Evolutionary conservation across 2,329 filamentous ascomycete genomes (phyloP).

Genomic region (Scolecobasidium constrictum): DNA sequence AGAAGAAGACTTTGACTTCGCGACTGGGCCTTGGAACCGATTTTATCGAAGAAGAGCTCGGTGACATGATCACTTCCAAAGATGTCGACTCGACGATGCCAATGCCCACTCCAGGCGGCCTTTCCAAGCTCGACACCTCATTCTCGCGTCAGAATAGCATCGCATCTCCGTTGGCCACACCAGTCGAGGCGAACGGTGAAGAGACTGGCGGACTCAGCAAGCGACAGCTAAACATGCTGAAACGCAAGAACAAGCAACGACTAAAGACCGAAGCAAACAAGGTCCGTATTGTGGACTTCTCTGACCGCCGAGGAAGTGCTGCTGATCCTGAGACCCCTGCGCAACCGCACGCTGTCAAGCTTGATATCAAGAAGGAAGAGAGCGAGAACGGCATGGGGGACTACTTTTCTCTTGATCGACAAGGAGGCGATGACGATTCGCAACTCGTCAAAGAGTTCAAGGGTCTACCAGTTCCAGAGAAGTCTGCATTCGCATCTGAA

Average conservation of each 20-base stretch:
- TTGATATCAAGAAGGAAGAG: constrained; percentile 46
- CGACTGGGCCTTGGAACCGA: constrained; percentile 78
- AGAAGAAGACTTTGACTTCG: constrained; percentile 77
- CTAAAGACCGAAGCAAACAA: constrained; percentile 85
- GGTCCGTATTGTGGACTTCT: constrained; percentile 79
- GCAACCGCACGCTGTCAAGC: constrained; percentile 47
- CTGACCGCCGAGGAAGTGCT: constrained; percentile 52
- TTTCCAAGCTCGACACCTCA: constrained; percentile 41
- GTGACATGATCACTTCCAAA: constrained; percentile 60
- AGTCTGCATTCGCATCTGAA: constrained; percentile 74
- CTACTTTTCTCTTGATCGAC: constrained; percentile 81
- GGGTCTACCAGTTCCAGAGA: constrained; percentile 67
- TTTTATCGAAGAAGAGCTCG: constrained; percentile 76
- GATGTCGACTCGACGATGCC: constrained; percentile 33
- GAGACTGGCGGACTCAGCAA: constrained; percentile 59
- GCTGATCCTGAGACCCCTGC: constrained; percentile 46
- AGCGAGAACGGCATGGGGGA: constrained; percentile 62
- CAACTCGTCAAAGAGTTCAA: constrained; percentile 96
- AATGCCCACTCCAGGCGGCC: constrained; percentile 14
- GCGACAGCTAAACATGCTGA: constrained; percentile 85
- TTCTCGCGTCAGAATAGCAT: constrained; percentile 34
- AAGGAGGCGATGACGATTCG: constrained; percentile 73
- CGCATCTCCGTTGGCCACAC: constrained; percentile 22
- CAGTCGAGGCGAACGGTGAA: constrained; percentile 41
- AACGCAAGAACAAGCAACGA: constrained; percentile 85